phyloP scores from a whole-genome alignment of 768 basidiomycete genomes.

The Mycena polygramma region DNA sequence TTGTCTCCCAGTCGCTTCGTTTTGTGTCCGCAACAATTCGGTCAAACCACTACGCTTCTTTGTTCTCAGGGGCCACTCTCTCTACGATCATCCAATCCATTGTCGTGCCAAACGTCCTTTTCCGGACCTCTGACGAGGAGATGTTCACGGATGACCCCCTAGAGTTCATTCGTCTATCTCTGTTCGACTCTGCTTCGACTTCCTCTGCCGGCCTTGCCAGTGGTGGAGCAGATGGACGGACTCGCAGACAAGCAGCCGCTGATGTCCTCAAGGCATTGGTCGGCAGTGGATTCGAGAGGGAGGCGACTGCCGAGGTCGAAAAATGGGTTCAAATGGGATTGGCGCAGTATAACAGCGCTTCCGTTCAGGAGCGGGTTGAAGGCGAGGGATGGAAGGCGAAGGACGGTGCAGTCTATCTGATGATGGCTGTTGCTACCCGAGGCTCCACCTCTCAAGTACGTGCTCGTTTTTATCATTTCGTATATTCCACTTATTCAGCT shows the following conservation, averaged over 20 bases:
- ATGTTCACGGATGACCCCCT: slow-evolving; percentile 98
- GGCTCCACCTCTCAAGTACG: slow-evolving; percentile 88
- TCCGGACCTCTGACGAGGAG: slow-evolving; percentile 92
- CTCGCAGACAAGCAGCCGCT: slow-evolving; percentile 91
- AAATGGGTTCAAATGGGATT: slow-evolving; percentile 87
- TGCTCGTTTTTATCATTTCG: slow-evolving; percentile 12
- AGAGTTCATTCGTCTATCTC: slow-evolving; percentile 81
- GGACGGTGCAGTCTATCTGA: slow-evolving; percentile 91
- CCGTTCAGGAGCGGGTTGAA: slow-evolving; percentile 57
- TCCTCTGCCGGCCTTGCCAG: slow-evolving; percentile 57
- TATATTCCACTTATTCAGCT: slow-evolving; percentile 16
- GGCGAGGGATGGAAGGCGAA: slow-evolving; percentile 88
- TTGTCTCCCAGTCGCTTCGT: slow-evolving; percentile 90
- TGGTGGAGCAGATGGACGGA: slow-evolving; percentile 73
- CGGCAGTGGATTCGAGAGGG: slow-evolving; percentile 80
- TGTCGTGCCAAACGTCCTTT: slow-evolving; percentile 91
- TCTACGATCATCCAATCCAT: slow-evolving; percentile 89
- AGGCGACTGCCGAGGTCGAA: slow-evolving; percentile 90
- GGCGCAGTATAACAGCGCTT: slow-evolving; percentile 63
- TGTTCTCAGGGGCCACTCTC: slow-evolving; percentile 86
- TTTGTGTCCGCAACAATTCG: slow-evolving; percentile 96
- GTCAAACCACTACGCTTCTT: slow-evolving; percentile 86
- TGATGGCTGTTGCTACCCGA: slow-evolving; percentile 93
- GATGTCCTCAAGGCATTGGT: slow-evolving; percentile 96
- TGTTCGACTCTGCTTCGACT: slow-evolving; percentile 75